Evolutionary conservation across 1,139 yeast species (phyloP), one percentile per base, ranked within the genome.

Genomic region (Pichia sorboxylosa): DNA sequence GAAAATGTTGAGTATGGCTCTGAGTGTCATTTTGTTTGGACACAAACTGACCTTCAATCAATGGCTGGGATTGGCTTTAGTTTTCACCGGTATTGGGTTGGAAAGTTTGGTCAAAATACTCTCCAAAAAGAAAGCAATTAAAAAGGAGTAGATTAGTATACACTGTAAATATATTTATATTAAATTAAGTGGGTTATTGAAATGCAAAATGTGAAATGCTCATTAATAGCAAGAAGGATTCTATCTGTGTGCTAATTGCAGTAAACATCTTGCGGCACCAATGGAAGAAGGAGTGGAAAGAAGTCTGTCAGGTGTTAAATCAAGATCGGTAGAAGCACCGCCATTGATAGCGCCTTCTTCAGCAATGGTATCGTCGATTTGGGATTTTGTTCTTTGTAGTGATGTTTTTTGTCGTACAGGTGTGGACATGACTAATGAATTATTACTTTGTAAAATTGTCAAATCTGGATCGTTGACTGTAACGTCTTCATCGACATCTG

Each of bases 1-100:
- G 43, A 90, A 90, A 51, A 87, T 90, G 96, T 63, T 85, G 33
- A 84, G 96, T 32, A 87, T 90, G 97, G 65, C 85, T 15, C 58
- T 90, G 38, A 81, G 94, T 49, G 95, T 90, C 33, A 54, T 83
- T 3, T 61, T 90, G 45, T 90, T 85, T 57, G 92, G 90, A 13
- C 97, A 90, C 51, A 54, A 55, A 5, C 66, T 90, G 44, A 64
- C 61, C 21, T 6, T 37, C 1, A 59, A 63, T 5, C 97, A 92
- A 57, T 81, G 94, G 84, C 30, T 61, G 1, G 97, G 97, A 0
- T 76, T 90, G 5, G 41, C 55, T 1, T 58, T 83, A 35, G 99
- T 90, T 2, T 87, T 87, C 58, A 70, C 74, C 3, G 97, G 97
- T 0, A 74, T 83, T 34, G 70, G 73, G 1, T 65, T 70, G 44